phyloP scores from a whole-genome alignment of 257 asterid genomes.

The Primulina tabacum region DNA sequence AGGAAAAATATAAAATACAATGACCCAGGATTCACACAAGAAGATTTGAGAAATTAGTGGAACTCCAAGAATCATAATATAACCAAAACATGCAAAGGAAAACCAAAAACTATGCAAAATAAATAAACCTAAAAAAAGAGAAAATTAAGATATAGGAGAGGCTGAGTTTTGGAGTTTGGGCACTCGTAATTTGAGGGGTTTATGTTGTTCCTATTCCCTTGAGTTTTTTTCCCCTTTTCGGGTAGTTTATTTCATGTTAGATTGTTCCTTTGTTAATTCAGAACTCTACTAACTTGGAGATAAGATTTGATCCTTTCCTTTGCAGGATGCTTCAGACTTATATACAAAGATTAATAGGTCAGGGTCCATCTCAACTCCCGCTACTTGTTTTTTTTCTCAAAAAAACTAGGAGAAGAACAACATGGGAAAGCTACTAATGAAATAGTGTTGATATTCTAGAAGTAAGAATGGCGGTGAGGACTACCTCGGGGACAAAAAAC shows the following conservation, averaged over 20 bases:
- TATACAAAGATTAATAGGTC: background rate
- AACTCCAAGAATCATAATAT: background rate
- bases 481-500: background rate
- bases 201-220: background rate
- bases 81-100: background rate
- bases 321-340: background rate
- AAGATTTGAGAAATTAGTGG: background rate
- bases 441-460: background rate
- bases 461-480: background rate
- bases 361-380: background rate
- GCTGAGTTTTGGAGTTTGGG: background rate
- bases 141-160: background rate
- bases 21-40: background rate
- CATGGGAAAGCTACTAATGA: background rate
- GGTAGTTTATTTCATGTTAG: background rate
- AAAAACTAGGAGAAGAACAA: background rate
- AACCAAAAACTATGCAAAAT: background rate
- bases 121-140: background rate
- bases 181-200: background rate
- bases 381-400: background rate
- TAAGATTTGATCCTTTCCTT: background rate
- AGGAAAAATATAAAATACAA: too few relatives aligned
- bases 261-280: background rate
- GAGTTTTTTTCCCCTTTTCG: background rate
- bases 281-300: background rate